phyloP scores from a whole-genome alignment of 495 filamentous ascomycete species.

The Podospora pseudoanserina region DNA sequence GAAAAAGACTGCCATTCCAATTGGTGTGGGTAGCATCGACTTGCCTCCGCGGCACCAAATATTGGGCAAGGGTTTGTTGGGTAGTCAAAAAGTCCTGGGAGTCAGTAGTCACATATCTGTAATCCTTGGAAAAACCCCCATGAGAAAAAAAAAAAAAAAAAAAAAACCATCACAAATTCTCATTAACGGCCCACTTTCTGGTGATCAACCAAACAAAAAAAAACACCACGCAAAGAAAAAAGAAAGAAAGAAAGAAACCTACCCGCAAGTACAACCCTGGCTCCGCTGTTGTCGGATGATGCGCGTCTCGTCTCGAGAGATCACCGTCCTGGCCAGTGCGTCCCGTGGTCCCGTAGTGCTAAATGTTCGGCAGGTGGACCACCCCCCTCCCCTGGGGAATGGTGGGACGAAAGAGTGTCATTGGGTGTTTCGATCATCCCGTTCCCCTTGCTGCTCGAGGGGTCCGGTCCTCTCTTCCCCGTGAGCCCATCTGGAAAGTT shows the following conservation, averaged over 20 bases:
- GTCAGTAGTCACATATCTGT: too few species aligned
- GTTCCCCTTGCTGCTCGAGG: too few species aligned
- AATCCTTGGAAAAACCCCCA: not conserved
- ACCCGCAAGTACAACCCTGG: not conserved
- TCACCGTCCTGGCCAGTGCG: conserved; percentile 19
- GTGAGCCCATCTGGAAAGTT: not conserved
- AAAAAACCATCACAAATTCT: not conserved
- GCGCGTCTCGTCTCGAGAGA: conserved; percentile 10
- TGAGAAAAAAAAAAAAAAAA: not conserved
- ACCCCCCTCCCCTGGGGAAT: not conserved
- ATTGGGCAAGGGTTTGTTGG: not conserved
- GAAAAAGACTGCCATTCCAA: conserved; percentile 9
- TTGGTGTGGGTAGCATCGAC: conserved; percentile 12
- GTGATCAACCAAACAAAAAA: not conserved
- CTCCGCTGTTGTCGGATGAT: conserved; percentile 5
- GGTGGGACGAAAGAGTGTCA: not conserved
- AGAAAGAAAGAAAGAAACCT: not conserved
- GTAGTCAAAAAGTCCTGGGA: not conserved
- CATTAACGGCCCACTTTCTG: not conserved
- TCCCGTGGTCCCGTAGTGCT: conserved; percentile 16
- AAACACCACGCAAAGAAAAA: not conserved
- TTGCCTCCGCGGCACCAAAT: not conserved
- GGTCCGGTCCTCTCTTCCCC: too few species aligned
- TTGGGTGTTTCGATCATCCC: not conserved
- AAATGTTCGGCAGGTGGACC: conserved; percentile 7